These are phyloP conservation scores for Aechmea fasciata DNA, from an alignment of 176 grass and related monocot genomes.

Conservation along the genomic window DNA sequence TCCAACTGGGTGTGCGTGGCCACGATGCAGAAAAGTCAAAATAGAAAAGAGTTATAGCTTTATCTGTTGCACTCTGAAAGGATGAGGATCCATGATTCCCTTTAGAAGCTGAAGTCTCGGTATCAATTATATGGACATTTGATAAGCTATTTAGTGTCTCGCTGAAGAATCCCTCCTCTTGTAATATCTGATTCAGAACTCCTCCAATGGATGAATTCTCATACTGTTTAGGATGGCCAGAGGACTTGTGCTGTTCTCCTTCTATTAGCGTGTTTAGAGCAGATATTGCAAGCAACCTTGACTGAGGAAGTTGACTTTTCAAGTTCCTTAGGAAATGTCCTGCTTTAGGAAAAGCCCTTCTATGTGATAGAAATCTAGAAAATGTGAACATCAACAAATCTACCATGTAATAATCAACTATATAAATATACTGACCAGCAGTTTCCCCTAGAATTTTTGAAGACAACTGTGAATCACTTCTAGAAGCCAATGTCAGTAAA, in stretches of 20 bases:
- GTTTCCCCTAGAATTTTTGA: constrained; percentile 66
- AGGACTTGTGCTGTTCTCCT: constrained; percentile 46
- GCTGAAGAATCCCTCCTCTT: constrained; percentile 66
- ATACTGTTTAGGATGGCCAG: constrained; percentile 26
- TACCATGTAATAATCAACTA: too few species aligned
- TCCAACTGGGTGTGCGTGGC: constrained; percentile 93
- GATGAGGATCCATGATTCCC: constrained; percentile 58
- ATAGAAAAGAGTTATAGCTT: constrained; percentile 92
- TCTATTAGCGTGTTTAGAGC: constrained; percentile 84
- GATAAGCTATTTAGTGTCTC: constrained; percentile 75
- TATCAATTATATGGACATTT: constrained; percentile 84
- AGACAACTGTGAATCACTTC: constrained; percentile 67
- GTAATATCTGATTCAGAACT: constrained; percentile 65
- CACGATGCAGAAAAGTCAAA: constrained; percentile 93
- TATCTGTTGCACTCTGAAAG: constrained; percentile 77
- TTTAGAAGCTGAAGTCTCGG: constrained; percentile 56
- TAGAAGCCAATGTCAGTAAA: constrained; percentile 76
- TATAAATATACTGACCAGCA: constrained; percentile 45
- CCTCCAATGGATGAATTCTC: constrained; percentile 30
- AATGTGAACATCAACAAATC: too few species aligned
- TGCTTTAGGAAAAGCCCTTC: constrained; percentile 34
- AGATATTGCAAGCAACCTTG: constrained; percentile 93
- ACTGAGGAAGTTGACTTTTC: constrained; percentile 96
- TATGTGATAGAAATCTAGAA: not conserved
- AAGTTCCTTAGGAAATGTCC: constrained; percentile 89